A percentile compares a stretch with the other conserved stretches of the same genome.
phyloP scores from a whole-genome alignment of 1,139 yeast species.

The Taphrina wiesneri region DNA sequence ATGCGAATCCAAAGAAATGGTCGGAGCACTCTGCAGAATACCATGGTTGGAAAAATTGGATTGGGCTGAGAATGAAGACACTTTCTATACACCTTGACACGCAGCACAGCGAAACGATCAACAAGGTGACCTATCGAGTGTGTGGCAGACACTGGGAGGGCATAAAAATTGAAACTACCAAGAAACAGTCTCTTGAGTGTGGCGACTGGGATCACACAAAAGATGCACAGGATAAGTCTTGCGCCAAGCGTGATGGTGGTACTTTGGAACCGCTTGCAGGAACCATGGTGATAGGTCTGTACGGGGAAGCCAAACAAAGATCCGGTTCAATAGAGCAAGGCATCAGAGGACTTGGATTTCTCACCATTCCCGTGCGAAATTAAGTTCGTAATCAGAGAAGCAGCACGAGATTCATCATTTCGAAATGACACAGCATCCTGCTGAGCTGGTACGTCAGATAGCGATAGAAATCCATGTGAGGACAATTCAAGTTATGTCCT shows the following conservation, averaged over 20 bases:
- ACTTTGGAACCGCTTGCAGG: background rate
- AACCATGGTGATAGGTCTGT: background rate
- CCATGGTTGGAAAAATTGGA: background rate
- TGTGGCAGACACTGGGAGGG: background rate
- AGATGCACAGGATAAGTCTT: background rate
- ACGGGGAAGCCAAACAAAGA: background rate
- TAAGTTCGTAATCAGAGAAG: background rate
- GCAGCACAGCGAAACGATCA: background rate
- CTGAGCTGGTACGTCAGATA: background rate
- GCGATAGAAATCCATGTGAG: no score
- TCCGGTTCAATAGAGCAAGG: background rate
- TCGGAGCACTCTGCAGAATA: background rate
- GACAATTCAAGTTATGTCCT: background rate
- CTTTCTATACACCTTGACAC: background rate
- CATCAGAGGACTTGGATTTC: background rate
- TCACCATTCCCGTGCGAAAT: background rate
- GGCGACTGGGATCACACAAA: background rate
- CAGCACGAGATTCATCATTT: background rate
- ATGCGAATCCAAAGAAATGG: background rate
- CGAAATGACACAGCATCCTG: background rate
- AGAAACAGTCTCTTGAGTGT: background rate
- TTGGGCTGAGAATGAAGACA: background rate
- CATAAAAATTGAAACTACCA: background rate
- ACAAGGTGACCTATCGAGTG: background rate
- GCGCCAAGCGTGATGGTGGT: background rate